A percentile compares a stretch with the other conserved stretches of the same genome.
Conservation (phyloP, 495 filamentous ascomycete species). For the Oleoguttula mirabilis region DNA sequence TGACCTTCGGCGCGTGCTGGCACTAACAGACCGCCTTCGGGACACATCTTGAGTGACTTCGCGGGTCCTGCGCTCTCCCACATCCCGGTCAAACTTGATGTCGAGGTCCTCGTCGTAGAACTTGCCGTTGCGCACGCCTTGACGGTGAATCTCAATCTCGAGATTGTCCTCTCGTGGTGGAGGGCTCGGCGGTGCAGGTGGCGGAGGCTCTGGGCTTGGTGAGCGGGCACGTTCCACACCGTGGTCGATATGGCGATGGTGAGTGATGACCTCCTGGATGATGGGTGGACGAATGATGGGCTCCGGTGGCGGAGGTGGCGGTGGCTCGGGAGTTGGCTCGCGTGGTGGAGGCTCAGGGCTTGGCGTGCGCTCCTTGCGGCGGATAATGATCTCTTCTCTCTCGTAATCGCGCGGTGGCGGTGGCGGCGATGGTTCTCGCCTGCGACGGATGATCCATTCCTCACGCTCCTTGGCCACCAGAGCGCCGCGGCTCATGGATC, state of each 20-base stretch:
- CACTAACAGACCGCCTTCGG: conserved; percentile 19
- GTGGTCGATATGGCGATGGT: conserved; percentile 80
- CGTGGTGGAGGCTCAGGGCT: conserved; percentile 21
- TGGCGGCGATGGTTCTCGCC: conserved; percentile 17
- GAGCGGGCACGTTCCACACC: conserved; percentile 34
- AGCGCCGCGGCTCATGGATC: conserved; percentile 13
- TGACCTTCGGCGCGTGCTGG: conserved; percentile 4
- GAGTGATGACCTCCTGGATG: conserved; percentile 70
- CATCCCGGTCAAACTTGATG: conserved; percentile 46
- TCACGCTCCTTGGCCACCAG: conserved; percentile 28
- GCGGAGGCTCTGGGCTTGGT: conserved; percentile 28
- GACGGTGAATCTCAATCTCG: conserved; percentile 41
- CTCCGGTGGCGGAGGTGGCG: conserved; percentile 40
- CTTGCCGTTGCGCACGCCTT: conserved; percentile 24
- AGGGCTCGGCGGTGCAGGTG: conserved; percentile 23
- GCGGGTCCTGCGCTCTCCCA: conserved; percentile 15
- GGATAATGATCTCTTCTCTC: conserved; percentile 33
- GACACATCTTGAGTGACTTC: background rate
- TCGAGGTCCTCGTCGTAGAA: conserved; percentile 47
- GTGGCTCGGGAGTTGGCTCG: conserved; percentile 24
- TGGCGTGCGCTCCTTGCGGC: conserved; percentile 24
- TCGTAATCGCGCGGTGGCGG: conserved; percentile 22
- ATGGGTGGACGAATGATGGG: conserved; percentile 52
- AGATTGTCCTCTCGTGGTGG: conserved; percentile 24
- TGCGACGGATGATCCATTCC: conserved; percentile 29